A percentile compares a stretch with the other conserved stretches of the same genome.
Conservation (phyloP, 805 yeast genomes). For the Saccharomycopsis capsularis region DNA sequence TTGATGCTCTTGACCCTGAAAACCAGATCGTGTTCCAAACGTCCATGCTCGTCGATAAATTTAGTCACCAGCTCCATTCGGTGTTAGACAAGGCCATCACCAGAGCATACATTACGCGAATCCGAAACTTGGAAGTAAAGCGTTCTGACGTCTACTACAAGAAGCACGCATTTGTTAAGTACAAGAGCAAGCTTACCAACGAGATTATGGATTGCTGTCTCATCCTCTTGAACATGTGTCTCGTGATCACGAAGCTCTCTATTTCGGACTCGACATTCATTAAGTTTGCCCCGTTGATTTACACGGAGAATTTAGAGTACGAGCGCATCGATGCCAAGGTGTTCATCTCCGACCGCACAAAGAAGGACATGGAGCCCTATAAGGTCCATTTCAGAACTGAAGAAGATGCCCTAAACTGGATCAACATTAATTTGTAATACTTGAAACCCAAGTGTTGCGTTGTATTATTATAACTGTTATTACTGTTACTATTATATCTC, state of each 20-base stretch:
- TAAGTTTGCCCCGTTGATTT: slow-evolving; percentile 20
- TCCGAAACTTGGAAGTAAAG: slow-evolving; percentile 17
- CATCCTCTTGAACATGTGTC: slow-evolving; percentile 17
- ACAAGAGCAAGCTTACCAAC: slow-evolving; percentile 15
- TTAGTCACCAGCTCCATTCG: slow-evolving; percentile 11
- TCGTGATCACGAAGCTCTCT: slow-evolving; percentile 16
- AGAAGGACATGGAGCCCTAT: slow-evolving; percentile 16
- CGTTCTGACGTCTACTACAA: slow-evolving; percentile 16
- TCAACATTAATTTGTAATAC: slow-evolving; percentile 6
- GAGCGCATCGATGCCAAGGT: slow-evolving; percentile 14
- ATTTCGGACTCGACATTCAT: slow-evolving; percentile 2
- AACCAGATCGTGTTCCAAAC: slow-evolving; percentile 17
- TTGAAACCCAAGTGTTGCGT: neutral
- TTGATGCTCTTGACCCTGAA: slow-evolving; percentile 17
- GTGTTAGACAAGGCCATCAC: slow-evolving; percentile 18
- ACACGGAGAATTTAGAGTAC: slow-evolving; percentile 12
- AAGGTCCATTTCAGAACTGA: slow-evolving; percentile 14
- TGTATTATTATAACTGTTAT: neutral
- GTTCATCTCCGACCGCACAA: slow-evolving; percentile 8
- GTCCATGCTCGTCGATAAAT: slow-evolving; percentile 15
- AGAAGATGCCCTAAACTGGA: slow-evolving; percentile 18
- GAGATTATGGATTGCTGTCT: slow-evolving; percentile 18
- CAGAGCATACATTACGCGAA: slow-evolving; percentile 14
- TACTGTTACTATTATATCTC: too few species aligned
- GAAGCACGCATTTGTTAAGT: slow-evolving; percentile 19